phyloP scores from a whole-genome alignment of 2,329 filamentous ascomycete genomes.

The Ceratocystis huliohia region DNA sequence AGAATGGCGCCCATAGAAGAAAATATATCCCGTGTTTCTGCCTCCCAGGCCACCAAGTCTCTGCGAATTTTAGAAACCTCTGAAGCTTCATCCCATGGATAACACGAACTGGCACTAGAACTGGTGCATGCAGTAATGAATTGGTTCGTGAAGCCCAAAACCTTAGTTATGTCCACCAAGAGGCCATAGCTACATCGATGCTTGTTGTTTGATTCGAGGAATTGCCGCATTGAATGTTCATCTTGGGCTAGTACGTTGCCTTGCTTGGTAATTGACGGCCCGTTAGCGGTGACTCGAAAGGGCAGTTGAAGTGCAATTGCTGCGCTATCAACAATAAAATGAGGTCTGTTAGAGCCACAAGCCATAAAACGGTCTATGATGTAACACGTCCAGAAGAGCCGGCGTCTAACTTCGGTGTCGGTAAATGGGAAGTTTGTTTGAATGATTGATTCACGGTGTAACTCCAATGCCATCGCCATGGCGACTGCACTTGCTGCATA shows the following conservation, averaged over 20 bases:
- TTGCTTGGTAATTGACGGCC: constrained; percentile 50
- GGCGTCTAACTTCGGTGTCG: constrained; percentile 63
- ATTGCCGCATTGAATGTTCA: constrained; percentile 60
- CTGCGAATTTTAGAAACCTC: constrained; percentile 76
- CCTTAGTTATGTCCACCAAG: constrained; percentile 72
- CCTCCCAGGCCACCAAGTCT: constrained; percentile 74
- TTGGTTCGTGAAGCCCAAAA: constrained; percentile 69
- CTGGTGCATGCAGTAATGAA: constrained; percentile 71
- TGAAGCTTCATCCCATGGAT: constrained; percentile 79
- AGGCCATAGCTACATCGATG: constrained; percentile 65
- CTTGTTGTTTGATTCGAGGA: constrained; percentile 54
- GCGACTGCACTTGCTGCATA: constrained; percentile 56
- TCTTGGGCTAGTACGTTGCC: constrained; percentile 63
- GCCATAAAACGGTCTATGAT: constrained; percentile 73
- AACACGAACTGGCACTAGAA: constrained; percentile 79
- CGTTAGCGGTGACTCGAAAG: constrained; percentile 51
- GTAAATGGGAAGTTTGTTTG: constrained; percentile 25
- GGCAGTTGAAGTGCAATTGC: constrained; percentile 59
- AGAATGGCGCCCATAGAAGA: constrained; percentile 63
- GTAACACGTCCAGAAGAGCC: constrained; percentile 85
- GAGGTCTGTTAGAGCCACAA: constrained; percentile 69
- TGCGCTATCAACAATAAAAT: constrained; percentile 64
- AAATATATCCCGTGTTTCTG: constrained; percentile 67
- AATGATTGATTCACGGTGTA: constrained; percentile 63
- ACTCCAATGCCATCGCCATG: constrained; percentile 70